Percentiles rank a stretch among this genome's conserved stretches.
Conservation (phyloP, 352 stramenopile genomes). For the Lagenidium giganteum region DNA sequence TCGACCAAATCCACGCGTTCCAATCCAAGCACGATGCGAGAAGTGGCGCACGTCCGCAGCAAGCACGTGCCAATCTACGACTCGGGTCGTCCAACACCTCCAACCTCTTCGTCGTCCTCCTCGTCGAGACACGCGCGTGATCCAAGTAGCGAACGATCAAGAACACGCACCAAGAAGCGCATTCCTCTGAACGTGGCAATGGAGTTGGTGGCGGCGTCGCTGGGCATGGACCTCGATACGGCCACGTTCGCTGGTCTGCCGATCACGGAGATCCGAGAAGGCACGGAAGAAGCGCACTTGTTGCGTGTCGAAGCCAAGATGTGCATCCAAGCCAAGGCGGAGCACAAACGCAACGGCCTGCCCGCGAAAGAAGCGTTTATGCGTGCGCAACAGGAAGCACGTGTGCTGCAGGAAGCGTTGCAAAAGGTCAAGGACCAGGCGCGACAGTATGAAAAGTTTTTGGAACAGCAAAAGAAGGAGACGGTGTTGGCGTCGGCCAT, state of each 20-base stretch:
- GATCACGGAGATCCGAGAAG: constrained; percentile 71
- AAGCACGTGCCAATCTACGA: constrained; percentile 64
- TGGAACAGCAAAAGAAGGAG: constrained; percentile 67
- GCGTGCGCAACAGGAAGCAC: constrained; percentile 65
- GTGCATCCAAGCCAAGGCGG: constrained; percentile 59
- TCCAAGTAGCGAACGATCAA: constrained; percentile 36
- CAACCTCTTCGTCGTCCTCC: neutral
- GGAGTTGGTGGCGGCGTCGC: constrained; percentile 73
- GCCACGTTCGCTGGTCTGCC: constrained; percentile 72
- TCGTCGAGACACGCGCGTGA: neutral
- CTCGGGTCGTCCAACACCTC: constrained; percentile 5
- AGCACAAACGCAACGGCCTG: constrained; percentile 22
- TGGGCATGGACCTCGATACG: constrained; percentile 57
- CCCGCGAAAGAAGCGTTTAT: constrained; percentile 64
- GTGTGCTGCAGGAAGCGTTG: constrained; percentile 72
- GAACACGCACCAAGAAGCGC: constrained; percentile 76
- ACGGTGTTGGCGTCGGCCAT: constrained; percentile 65
- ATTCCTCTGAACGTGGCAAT: constrained; percentile 78
- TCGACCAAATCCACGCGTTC: constrained; percentile 53
- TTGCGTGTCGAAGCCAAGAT: constrained; percentile 79
- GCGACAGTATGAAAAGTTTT: constrained; percentile 81
- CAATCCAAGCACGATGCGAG: constrained; percentile 37
- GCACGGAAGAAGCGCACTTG: constrained; percentile 70
- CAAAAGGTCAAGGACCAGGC: constrained; percentile 82
- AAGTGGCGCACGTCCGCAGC: constrained; percentile 29